Evolutionary conservation across 1,284 basidiomycete species (phyloP).

Genomic region (Testicularia cyperi): DNA sequence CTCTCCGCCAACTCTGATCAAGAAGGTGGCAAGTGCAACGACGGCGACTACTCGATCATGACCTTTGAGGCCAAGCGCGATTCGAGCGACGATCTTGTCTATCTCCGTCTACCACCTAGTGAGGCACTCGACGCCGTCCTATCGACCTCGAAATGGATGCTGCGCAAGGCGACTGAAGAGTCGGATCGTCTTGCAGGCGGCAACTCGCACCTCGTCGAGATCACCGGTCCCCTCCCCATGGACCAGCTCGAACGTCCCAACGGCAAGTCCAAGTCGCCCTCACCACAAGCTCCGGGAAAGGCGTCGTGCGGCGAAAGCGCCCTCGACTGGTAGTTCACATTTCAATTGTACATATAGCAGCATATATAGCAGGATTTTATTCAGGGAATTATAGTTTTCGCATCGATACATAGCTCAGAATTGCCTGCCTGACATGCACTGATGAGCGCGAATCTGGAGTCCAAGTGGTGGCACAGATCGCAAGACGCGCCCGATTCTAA

Average conservation of each 20-base stretch:
- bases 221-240: conserved; percentile 31
- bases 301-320: conserved; percentile 29
- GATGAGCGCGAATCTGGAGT: too few species aligned
- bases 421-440: too few species aligned
- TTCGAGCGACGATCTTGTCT: conserved; percentile 62
- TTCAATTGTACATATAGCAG: too few species aligned
- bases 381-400: too few species aligned
- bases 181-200: conserved; percentile 40
- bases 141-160: conserved; percentile 70
- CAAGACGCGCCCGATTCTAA: too few species aligned
- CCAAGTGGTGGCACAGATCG: too few species aligned
- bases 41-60: conserved; percentile 68
- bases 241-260: conserved; percentile 12
- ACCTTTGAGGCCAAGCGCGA: conserved; percentile 69
- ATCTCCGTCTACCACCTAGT: conserved; percentile 66
- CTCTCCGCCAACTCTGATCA: conserved; percentile 60
- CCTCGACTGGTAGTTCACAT: conserved; percentile 32
- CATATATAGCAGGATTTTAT: too few species aligned
- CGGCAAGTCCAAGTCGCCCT: background rate
- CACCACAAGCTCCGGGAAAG: conserved; percentile 8
- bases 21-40: conserved; percentile 69
- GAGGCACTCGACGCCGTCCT: conserved; percentile 70
- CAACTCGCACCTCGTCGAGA: conserved; percentile 30
- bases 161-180: conserved; percentile 49
- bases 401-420: too few species aligned